Base-by-base conservation (phyloP, 495 filamentous ascomycete genomes). In the Glonium stellatum region DNA sequence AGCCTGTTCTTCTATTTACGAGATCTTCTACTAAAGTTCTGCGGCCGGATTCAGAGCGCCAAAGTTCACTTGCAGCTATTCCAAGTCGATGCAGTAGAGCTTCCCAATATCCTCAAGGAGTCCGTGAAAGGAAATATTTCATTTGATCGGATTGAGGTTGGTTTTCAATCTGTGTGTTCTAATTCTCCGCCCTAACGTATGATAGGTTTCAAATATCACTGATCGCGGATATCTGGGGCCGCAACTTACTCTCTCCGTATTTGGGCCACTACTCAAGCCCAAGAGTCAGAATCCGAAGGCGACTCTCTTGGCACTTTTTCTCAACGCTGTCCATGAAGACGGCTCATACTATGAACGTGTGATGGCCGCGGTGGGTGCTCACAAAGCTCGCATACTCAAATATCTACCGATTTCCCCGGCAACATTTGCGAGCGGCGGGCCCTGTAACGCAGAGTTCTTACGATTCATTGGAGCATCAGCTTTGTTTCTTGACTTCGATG, bases 81-180 rank as follows among this genome's bases (percentile, higher is more conserved):
- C 46, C 54, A 63, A 49, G 46, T 61, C n/a, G 61, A 70, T 55
- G 67, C 63, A 6, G 19, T 15, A 12, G 15, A 49, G 11, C 39
- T 71, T 12, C 48, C 46, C 0, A 41, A 42, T 0, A 2, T 31
- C 27, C 27, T 31, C 6, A 31, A 31, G 6, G 6, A 6, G 6
- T 2, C 3, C 27, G 27, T 2, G 6, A 2, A 31, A 31, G 27
- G 3, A 2, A 31, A 31, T 31, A 3, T 3, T 6, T 31, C 27
- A 27, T 71, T 67, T 55, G 70, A 64, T 46, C 62, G 67, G 5
- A 68, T 69, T 48, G 67, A 71, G 61, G 67, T 70, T 62, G 19
- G 55, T 18, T 31, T 22, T 10, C 36, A 35, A 15, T 27, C 44
- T 18, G 37, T 23, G 13, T 12, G 11, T 19, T 21, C 55, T 19